Conservation (phyloP, 129 eudicot species). For the Flaveria robusta region DNA sequence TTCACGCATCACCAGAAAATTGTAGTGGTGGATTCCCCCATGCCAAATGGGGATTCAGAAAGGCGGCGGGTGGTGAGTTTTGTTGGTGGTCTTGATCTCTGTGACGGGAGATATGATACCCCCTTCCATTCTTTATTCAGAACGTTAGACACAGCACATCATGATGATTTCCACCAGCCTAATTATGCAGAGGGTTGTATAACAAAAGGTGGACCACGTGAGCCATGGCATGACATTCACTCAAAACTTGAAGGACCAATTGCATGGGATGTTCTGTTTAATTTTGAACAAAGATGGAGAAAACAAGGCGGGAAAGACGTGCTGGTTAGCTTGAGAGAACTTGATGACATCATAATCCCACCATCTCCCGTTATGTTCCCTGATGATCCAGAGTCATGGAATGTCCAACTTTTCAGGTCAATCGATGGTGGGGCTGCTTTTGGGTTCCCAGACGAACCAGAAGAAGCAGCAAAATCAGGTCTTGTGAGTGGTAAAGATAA, state of each 20-base stretch:
- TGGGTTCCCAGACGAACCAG: conserved; percentile 76
- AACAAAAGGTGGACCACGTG: conserved; percentile 77
- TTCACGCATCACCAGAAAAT: conserved; percentile 87
- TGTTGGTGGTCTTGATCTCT: conserved; percentile 80
- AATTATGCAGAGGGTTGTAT: conserved; percentile 58
- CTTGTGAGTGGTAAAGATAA: conserved; percentile 87
- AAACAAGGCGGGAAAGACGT: conserved; percentile 81
- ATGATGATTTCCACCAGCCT: conserved; percentile 79
- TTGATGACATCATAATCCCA: conserved; percentile 55
- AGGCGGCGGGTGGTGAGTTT: conserved; percentile 70
- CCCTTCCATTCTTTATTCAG: conserved; percentile 74
- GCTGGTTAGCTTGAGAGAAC: conserved; percentile 61
- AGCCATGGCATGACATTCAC: conserved; percentile 91
- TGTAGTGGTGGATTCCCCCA: conserved; percentile 56
- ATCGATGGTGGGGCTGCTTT: conserved; percentile 92
- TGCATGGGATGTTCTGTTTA: conserved; percentile 78
- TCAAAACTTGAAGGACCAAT: conserved; percentile 71
- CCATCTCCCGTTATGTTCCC: conserved; percentile 70
- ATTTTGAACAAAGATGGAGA: conserved; percentile 82
- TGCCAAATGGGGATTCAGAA: conserved; percentile 55
- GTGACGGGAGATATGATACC: conserved; percentile 79
- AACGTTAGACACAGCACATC: conserved; percentile 73
- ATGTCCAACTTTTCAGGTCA: conserved; percentile 65
- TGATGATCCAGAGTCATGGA: conserved; percentile 72
- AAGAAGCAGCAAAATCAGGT: conserved; percentile 73